Conservation (phyloP, 75 land plant species). For the Pinus tabuliformis region DNA sequence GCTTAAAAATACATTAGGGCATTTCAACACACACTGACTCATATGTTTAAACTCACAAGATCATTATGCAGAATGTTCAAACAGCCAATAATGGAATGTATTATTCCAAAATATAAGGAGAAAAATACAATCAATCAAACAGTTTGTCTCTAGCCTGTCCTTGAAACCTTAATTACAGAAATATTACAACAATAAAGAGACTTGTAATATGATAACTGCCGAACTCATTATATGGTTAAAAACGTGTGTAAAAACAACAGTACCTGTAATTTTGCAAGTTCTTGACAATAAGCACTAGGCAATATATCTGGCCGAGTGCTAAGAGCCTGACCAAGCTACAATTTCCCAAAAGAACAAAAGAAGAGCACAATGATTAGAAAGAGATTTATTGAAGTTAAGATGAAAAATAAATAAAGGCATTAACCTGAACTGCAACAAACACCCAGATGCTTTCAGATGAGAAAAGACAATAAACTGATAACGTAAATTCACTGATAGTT, state of each 20-base stretch:
- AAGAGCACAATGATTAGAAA: neutral
- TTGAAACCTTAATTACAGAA: neutral
- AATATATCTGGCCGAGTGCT: conserved; percentile 97
- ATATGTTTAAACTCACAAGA: too few species aligned
- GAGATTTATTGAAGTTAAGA: neutral
- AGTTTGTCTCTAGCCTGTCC: neutral
- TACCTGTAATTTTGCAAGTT: conserved; percentile 97
- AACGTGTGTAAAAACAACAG: neutral
- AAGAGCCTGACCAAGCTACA: conserved; percentile 97
- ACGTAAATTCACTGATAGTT: too few species aligned
- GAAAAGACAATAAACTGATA: neutral
- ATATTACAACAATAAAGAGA: neutral
- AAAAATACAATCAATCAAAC: neutral
- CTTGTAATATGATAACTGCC: neutral
- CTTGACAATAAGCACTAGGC: conserved; percentile 85
- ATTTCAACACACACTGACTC: too few species aligned
- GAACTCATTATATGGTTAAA: neutral
- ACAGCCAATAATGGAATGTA: neutral
- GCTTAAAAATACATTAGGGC: too few species aligned
- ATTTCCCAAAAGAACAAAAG: conserved; percentile 8
- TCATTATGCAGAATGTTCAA: neutral
- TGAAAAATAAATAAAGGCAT: neutral
- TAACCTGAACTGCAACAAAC: neutral
- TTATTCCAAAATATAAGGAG: neutral
- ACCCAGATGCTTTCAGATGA: conserved; percentile 3